Conservation (phyloP, 345 rosid species). For the sweet orange (Citrus sinensis) region DNA sequence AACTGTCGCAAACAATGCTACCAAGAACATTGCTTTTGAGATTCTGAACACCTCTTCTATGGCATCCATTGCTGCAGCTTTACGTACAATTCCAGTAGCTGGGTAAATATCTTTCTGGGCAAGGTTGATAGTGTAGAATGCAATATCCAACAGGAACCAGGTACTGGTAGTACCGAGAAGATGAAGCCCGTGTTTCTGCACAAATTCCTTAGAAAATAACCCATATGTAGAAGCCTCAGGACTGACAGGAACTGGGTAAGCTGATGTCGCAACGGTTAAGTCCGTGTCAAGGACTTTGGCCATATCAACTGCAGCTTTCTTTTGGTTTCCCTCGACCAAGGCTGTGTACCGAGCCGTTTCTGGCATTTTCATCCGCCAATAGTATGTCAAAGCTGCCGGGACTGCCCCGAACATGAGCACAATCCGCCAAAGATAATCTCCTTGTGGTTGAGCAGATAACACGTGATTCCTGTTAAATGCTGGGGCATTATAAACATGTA, state of each 20-base stretch:
- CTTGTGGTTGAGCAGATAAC: conserved; percentile 55
- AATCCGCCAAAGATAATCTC: conserved; percentile 65
- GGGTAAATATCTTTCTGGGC: conserved; percentile 66
- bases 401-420: conserved; percentile 78
- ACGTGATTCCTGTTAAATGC: conserved; percentile 16
- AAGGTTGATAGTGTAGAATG: conserved; percentile 64
- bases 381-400: conserved; percentile 69
- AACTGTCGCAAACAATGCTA: conserved; percentile 57
- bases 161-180: conserved; percentile 63
- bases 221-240: conserved; percentile 30
- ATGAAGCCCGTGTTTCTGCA: conserved; percentile 55
- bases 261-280: conserved; percentile 4
- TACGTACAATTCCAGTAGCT: conserved; percentile 45
- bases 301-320: conserved; percentile 72
- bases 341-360: conserved; percentile 81
- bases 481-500: conserved; percentile 25
- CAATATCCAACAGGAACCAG: conserved; percentile 73
- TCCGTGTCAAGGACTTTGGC: conserved; percentile 49
- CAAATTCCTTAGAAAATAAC: conserved; percentile 44
- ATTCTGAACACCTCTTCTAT: conserved; percentile 54
- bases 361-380: conserved; percentile 83
- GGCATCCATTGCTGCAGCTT: conserved; percentile 53
- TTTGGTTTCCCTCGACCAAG: conserved; percentile 51
- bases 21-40: conserved; percentile 50
- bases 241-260: background rate